Evolutionary conservation across 345 rosid genomes (phyloP).

Genomic region (Eucalyptus guilfoylei): DNA sequence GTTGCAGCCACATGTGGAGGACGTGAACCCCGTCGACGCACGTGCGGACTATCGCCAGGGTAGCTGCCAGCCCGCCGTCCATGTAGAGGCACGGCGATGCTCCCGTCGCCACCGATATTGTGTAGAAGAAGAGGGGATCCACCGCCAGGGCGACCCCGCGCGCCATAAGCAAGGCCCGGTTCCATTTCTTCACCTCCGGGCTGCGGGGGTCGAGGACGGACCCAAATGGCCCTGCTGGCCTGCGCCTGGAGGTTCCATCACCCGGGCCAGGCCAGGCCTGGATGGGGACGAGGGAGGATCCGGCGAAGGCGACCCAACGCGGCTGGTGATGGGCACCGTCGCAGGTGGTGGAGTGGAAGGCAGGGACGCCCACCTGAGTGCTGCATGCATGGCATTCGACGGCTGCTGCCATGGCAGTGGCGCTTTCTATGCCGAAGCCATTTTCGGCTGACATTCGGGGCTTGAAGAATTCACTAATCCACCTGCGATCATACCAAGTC

Average conservation of each 20-base stretch:
- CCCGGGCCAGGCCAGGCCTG: neutral
- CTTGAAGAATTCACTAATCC: neutral
- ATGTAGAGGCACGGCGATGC: conserved; percentile 40
- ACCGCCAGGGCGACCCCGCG: conserved; percentile 46
- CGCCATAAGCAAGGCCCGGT: conserved; percentile 29
- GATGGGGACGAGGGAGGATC: conserved; percentile 20
- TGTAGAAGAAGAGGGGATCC: conserved; percentile 51
- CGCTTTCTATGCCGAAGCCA: neutral
- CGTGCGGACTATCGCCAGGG: conserved; percentile 28
- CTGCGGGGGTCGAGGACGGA: conserved; percentile 49
- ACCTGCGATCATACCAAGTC: neutral
- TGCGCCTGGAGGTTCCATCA: neutral
- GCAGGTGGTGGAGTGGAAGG: conserved; percentile 33
- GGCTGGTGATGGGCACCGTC: conserved; percentile 17
- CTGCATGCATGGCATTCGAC: conserved; percentile 24
- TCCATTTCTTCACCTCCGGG: conserved; percentile 30
- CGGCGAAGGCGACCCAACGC: conserved; percentile 29
- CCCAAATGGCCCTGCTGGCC: neutral
- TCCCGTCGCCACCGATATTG: conserved; percentile 15
- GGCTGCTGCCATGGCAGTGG: neutral
- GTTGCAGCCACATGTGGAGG: conserved; percentile 44
- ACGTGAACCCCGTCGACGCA: conserved; percentile 35
- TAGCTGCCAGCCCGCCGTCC: conserved; percentile 27
- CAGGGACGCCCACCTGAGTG: conserved; percentile 18
- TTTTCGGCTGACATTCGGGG: neutral